Percentiles rank a stretch among this genome's conserved stretches.
Evolutionary conservation across 352 stramenopile species (phyloP).

Genomic region (Phytophthora kernoviae): DNA sequence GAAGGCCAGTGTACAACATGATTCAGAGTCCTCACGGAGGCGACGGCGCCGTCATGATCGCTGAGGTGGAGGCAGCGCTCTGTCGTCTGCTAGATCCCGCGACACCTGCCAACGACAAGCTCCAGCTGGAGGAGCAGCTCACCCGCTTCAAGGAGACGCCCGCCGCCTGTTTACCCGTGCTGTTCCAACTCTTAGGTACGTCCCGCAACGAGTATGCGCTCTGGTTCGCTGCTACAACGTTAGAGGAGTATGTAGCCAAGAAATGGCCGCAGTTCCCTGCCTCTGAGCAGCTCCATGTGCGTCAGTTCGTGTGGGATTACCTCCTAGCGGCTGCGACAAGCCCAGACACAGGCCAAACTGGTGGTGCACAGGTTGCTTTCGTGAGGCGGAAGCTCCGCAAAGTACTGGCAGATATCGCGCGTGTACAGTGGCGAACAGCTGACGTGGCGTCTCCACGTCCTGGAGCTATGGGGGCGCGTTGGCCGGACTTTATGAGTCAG

Average conservation of each 20-base stretch:
- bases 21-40: too few relatives aligned
- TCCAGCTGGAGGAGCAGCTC: constrained; percentile 65
- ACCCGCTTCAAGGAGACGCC: constrained; percentile 61
- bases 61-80: constrained; percentile 66
- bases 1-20: too few relatives aligned
- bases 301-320: constrained; percentile 74
- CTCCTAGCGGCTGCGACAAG: constrained; percentile 29
- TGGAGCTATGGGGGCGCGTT: constrained; percentile 16
- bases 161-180: constrained; percentile 59
- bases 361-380: constrained; percentile 46
- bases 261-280: constrained; percentile 53
- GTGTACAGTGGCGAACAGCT: constrained; percentile 50
- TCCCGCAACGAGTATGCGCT: constrained; percentile 78
- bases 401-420: constrained; percentile 72
- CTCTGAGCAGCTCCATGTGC: constrained; percentile 50
- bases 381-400: constrained; percentile 74
- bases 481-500: constrained; percentile 71
- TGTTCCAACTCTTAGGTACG: constrained; percentile 62
- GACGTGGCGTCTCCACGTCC: constrained; percentile 3
- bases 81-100: constrained; percentile 58
- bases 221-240: constrained; percentile 73
- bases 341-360: not conserved
- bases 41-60: constrained; percentile 42
- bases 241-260: constrained; percentile 78
- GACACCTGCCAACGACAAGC: constrained; percentile 52